Evolutionary conservation across 2,329 filamentous ascomycete species (phyloP).

Genomic region (Pseudogymnoascus sp.): DNA sequence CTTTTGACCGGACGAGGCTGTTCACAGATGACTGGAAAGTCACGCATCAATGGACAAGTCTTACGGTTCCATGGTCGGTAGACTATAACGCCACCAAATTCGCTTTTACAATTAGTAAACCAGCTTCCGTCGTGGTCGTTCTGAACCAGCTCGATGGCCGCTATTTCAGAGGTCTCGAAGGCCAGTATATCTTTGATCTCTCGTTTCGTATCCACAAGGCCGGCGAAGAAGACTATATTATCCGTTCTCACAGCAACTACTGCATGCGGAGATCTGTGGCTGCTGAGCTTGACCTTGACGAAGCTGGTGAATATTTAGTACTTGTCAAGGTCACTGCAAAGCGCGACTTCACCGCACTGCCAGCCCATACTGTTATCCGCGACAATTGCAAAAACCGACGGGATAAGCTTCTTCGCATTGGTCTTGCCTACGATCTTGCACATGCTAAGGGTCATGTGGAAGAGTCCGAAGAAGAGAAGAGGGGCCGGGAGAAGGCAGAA

Average conservation of each 20-base stretch:
- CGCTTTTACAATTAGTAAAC: conserved; percentile 45
- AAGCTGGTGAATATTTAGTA: conserved; percentile 48
- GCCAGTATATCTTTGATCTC: conserved; percentile 47
- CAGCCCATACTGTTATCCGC: conserved; percentile 50
- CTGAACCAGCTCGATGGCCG: conserved; percentile 54
- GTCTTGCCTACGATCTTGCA: conserved; percentile 50
- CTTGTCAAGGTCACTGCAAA: conserved; percentile 48
- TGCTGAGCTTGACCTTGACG: conserved; percentile 48
- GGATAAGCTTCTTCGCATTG: conserved; percentile 51
- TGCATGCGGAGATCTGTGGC: conserved; percentile 51
- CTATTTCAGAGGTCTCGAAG: conserved; percentile 53
- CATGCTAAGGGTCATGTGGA: conserved; percentile 51
- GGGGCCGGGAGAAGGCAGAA: conserved; percentile 20
- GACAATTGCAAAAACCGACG: conserved; percentile 33
- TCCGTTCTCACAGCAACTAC: conserved; percentile 51
- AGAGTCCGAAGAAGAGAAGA: conserved; percentile 38
- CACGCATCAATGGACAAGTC: conserved; percentile 52
- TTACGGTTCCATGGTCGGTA: conserved; percentile 53
- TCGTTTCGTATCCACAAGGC: conserved; percentile 42
- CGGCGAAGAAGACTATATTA: conserved; percentile 50
- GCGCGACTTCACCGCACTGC: conserved; percentile 32
- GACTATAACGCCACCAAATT: conserved; percentile 54
- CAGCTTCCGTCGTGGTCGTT: conserved; percentile 50
- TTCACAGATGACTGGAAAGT: conserved; percentile 54
- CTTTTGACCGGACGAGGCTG: conserved; percentile 54